These are phyloP conservation scores for Maudiozyma serrabonitensis DNA, from an alignment of 805 yeast genomes.

Conservation along the genomic window DNA sequence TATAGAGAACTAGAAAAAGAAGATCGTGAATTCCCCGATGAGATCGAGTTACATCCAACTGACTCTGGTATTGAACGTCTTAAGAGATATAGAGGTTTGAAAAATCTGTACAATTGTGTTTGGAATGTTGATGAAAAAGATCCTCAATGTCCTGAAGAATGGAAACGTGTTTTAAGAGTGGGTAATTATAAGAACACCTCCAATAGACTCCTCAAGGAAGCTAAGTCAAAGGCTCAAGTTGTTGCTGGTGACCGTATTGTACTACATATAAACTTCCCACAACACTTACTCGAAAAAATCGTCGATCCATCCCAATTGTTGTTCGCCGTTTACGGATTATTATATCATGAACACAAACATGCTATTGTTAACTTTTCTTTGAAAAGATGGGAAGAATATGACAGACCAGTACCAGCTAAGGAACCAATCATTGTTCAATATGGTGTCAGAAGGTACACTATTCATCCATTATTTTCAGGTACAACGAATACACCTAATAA, in stretches of 20 bases:
- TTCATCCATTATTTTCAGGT: conserved; percentile 76
- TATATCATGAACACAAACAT: conserved; percentile 78
- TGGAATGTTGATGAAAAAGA: conserved; percentile 89
- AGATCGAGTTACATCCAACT: conserved; percentile 70
- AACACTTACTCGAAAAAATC: conserved; percentile 35
- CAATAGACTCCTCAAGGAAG: conserved; percentile 56
- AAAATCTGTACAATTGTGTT: conserved; percentile 63
- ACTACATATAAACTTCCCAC: conserved; percentile 51
- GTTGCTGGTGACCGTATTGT: conserved; percentile 57
- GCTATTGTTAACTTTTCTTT: conserved; percentile 76
- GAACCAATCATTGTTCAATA: conserved; percentile 78
- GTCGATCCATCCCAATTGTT: conserved; percentile 38
- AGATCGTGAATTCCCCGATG: conserved; percentile 92
- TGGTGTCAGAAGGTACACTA: conserved; percentile 81
- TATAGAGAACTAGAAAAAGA: conserved; percentile 67
- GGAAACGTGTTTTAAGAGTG: conserved; percentile 66
- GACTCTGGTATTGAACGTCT: conserved; percentile 71
- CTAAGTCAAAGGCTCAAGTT: conserved; percentile 36
- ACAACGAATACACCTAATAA: conserved; percentile 69
- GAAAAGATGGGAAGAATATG: conserved; percentile 84
- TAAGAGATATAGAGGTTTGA: conserved; percentile 75
- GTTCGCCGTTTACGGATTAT: conserved; percentile 60
- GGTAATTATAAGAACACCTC: conserved; percentile 69
- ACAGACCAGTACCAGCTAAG: conserved; percentile 75
- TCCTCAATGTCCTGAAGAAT: conserved; percentile 62